These are phyloP conservation scores for Ascochyta rabiei DNA, from an alignment of 2,329 filamentous ascomycete species.

Conservation along the genomic window DNA sequence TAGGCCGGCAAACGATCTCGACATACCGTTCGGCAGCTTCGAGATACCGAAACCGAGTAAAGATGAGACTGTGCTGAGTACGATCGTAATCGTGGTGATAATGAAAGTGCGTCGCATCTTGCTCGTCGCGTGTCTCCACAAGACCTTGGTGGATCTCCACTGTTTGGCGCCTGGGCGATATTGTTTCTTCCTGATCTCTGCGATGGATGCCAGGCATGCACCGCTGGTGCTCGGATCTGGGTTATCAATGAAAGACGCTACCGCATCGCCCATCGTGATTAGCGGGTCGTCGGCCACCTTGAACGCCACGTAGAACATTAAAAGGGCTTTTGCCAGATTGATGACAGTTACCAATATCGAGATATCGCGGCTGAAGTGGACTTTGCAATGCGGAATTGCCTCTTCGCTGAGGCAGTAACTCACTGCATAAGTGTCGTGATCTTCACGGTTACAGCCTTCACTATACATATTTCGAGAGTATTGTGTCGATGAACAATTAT, in stretches of 20 bases:
- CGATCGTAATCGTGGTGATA: not conserved
- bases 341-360: slow-evolving; percentile 12
- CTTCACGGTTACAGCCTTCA: too few species aligned
- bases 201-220: slow-evolving; percentile 7
- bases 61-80: not conserved
- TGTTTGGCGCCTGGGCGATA: not conserved
- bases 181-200: not conserved
- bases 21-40: not conserved
- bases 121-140: not conserved
- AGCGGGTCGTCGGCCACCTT: not conserved
- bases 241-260: slow-evolving; percentile 26
- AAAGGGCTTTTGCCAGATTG: not conserved
- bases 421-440: not conserved
- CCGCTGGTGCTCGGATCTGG: slow-evolving; percentile 21
- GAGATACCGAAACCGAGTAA: not conserved
- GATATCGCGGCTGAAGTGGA: not conserved
- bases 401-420: slow-evolving; percentile 6
- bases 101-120: not conserved
- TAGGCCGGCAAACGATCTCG: not conserved
- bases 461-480: too few species aligned
- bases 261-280: slow-evolving; percentile 33
- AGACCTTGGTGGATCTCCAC: not conserved
- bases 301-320: slow-evolving; percentile 4
- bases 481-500: too few species aligned
- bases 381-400: not conserved